phyloP scores from a whole-genome alignment of 1,284 basidiomycete genomes.

The Crepidotus sp. region DNA sequence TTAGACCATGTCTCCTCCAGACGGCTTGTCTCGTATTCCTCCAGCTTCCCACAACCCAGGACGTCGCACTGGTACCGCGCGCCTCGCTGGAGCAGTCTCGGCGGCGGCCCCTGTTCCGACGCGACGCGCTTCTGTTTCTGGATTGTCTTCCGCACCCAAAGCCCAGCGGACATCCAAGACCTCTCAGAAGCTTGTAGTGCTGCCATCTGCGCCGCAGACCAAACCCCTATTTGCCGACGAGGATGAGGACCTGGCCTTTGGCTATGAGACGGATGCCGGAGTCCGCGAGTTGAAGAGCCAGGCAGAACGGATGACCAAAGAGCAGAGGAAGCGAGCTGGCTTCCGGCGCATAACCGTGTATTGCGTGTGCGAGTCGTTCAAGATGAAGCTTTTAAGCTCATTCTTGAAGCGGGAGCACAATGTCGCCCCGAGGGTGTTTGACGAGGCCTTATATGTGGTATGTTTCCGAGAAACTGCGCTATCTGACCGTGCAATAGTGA shows the following conservation, averaged over 20 bases:
- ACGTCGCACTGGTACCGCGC: constrained; percentile 2
- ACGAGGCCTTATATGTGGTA: constrained; percentile 89
- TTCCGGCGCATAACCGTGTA: constrained; percentile 80
- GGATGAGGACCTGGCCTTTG: constrained; percentile 49
- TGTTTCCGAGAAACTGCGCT: constrained; percentile 19
- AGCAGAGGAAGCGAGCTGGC: constrained; percentile 65
- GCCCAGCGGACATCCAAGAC: constrained; percentile 83
- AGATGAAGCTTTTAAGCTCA: constrained; percentile 70
- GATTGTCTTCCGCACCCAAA: constrained; percentile 35
- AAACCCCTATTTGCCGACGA: constrained; percentile 56
- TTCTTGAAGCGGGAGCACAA: constrained; percentile 93
- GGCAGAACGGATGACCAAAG: constrained; percentile 74
- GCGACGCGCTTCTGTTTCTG: constrained; percentile 27
- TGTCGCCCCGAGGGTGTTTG: constrained; percentile 81
- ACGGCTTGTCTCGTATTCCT: constrained; percentile 4
- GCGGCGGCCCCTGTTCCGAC: background rate
- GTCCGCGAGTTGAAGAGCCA: constrained; percentile 67
- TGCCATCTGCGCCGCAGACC: constrained; percentile 88
- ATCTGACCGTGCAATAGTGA: constrained; percentile 9
- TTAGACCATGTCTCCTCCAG: constrained; percentile 10
- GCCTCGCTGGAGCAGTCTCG: constrained; percentile 1
- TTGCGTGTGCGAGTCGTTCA: constrained; percentile 76
- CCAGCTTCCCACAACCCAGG: constrained; percentile 3
- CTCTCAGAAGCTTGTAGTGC: constrained; percentile 83
- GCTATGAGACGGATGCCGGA: constrained; percentile 57